Base-by-base conservation (phyloP, 2,329 filamentous ascomycete genomes). In the Plenodomus tracheiphilus region DNA sequence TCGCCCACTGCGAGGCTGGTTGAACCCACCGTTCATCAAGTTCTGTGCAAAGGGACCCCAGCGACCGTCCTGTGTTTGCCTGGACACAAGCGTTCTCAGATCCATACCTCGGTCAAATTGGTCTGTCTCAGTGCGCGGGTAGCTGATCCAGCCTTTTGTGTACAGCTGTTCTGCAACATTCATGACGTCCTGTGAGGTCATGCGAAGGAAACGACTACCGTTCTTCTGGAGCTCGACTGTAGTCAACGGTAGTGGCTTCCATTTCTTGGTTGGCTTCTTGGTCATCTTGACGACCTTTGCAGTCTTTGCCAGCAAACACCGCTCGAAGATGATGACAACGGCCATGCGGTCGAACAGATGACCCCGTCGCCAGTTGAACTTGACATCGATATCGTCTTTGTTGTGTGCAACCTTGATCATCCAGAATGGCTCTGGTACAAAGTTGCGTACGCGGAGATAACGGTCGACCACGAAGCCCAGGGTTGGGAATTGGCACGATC, bases 191-290 rank as follows among this genome's bases (percentile, higher is more conserved):
- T 96, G 88, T 75, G 92, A 92, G 55, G 86, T 91, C 85, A 99
- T 90, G n/a, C 85, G 85, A 19, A 99, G 80, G 64, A 95, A 91
- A 21, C 86, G 83, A 56, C 89, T 96, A 11, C 94, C 93, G 75
- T 92, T 93, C 74, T 97, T 99, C 68, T 99, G 94, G 17, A 99
- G 78, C 70, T 97, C 94, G 17, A 99, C 92, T 0, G 94, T 99
- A 0, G 94, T 99, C 57, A 99, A 77, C 4, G 94, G 94, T 11
- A 99, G 74, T 0, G 94, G 94, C 63, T 93, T 93, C 87, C 88
- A 97, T 74, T 96, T 97, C 65, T 86, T 91, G 0, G 92, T 96
- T 1, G 91, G 90, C 68, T 95, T 97, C 67, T 92, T 90, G 58
- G 90, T 85, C 46, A 97, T 89, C 62, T 91, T 95, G 28, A 80